A percentile compares a stretch with the other conserved stretches of the same genome.
Conservation (phyloP, 1,284 basidiomycete genomes). For the Trametes versicolor region DNA sequence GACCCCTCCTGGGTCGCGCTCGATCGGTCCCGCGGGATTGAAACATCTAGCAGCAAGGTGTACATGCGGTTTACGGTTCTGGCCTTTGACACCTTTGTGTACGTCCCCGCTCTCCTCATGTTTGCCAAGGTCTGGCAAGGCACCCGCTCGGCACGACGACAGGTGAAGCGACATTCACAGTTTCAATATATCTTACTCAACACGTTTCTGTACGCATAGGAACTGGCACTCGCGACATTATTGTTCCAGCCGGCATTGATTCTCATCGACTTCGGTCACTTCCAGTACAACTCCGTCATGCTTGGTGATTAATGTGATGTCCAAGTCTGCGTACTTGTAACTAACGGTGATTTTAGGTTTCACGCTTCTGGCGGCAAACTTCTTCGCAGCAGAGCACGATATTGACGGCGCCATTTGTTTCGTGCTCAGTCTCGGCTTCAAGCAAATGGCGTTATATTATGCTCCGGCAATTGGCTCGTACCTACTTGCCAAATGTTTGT, state of each 20-base stretch:
- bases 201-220: constrained; percentile 51
- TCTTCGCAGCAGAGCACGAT: constrained; percentile 76
- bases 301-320: constrained; percentile 61
- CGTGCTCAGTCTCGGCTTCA: constrained; percentile 87
- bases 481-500: constrained; percentile 84
- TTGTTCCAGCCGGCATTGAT: constrained; percentile 87
- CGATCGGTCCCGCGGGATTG: constrained; percentile 80
- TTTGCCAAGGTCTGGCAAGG: constrained; percentile 72
- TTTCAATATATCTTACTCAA: neutral
- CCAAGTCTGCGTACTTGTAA: neutral
- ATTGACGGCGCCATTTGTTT: constrained; percentile 84
- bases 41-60: constrained; percentile 70
- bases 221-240: constrained; percentile 76
- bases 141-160: constrained; percentile 73
- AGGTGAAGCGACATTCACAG: constrained; percentile 56
- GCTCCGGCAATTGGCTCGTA: constrained; percentile 90
- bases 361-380: constrained; percentile 74
- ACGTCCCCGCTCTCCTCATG: constrained; percentile 76
- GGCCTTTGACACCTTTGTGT: constrained; percentile 74
- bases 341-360: constrained; percentile 58
- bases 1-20: constrained; percentile 81
- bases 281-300: constrained; percentile 94
- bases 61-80: constrained; percentile 88
- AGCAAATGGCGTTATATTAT: constrained; percentile 97
- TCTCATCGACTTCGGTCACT: constrained; percentile 92